These are phyloP conservation scores for Dictyophora rubrovolvata DNA, from an alignment of 768 basidiomycete species.

Conservation along the genomic window DNA sequence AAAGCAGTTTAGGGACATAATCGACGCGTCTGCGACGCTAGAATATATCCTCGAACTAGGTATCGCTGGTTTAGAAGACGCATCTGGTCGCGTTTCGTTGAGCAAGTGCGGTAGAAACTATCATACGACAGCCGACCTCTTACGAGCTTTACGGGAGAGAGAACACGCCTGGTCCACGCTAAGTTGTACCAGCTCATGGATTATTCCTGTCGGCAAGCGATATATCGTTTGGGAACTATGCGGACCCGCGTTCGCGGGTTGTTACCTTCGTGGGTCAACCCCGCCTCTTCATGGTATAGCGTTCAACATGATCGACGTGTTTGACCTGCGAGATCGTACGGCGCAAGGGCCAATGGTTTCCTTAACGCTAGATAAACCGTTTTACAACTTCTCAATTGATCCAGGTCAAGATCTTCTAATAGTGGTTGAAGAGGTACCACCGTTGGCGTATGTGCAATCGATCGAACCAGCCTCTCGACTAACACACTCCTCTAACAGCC, in stretches of 20 bases:
- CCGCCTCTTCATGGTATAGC: background rate
- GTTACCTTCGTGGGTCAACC: background rate
- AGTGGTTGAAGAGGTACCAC: background rate
- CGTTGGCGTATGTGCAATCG: background rate
- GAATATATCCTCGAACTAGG: slow-evolving; percentile 8
- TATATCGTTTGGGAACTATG: slow-evolving; percentile 6
- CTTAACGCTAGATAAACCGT: background rate
- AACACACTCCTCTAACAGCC: background rate
- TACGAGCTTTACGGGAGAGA: background rate
- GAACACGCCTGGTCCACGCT: slow-evolving; percentile 5
- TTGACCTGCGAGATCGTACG: background rate
- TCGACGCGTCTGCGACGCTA: background rate
- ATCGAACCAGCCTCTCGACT: background rate
- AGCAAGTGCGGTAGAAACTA: background rate
- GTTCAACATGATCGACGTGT: slow-evolving; percentile 6
- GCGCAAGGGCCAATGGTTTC: background rate
- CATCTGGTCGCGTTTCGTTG: background rate
- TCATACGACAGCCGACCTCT: background rate
- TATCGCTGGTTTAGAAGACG: slow-evolving; percentile 2
- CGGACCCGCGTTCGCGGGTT: background rate
- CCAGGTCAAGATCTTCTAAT: slow-evolving; percentile 6
- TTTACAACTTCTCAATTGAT: slow-evolving; percentile 3
- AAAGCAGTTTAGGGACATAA: background rate
- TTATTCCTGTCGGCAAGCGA: background rate
- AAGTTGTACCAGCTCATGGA: background rate